Percentiles rank a stretch among this genome's conserved stretches.
phyloP scores from a whole-genome alignment of 2,329 filamentous ascomycete species.

The Exophiala calicioides region DNA sequence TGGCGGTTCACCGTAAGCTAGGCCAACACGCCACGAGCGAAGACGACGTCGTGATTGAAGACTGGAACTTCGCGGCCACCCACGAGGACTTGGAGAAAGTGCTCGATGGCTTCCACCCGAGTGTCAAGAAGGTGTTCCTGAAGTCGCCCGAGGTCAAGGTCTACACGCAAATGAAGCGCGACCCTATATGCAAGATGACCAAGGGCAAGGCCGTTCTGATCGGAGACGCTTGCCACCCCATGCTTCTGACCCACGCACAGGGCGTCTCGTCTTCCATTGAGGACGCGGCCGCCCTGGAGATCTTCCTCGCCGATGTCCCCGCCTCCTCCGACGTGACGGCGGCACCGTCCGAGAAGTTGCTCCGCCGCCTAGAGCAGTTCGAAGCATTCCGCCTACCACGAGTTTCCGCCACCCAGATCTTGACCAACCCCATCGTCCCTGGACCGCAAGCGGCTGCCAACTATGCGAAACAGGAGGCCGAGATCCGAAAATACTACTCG shows the following conservation, averaged over 20 bases:
- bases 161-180: constrained; percentile 32
- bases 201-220: constrained; percentile 58
- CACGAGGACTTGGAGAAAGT: constrained; percentile 29
- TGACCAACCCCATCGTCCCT: constrained; percentile 30
- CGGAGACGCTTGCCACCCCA: constrained; percentile 56
- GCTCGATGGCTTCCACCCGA: constrained; percentile 30
- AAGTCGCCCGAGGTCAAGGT: constrained; percentile 32
- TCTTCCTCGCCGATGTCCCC: constrained; percentile 27
- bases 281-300: constrained; percentile 30
- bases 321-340: constrained; percentile 14
- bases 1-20: constrained; percentile 29
- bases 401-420: constrained; percentile 30
- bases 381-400: constrained; percentile 27
- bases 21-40: constrained; percentile 25
- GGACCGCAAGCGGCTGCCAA: constrained; percentile 29
- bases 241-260: constrained; percentile 31
- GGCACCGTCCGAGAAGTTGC: constrained; percentile 22
- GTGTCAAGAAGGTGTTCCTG: constrained; percentile 27
- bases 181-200: constrained; percentile 46
- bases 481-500: constrained; percentile 30
- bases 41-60: constrained; percentile 29
- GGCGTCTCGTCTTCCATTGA: constrained; percentile 31
- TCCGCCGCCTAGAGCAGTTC: constrained; percentile 26
- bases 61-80: constrained; percentile 32
- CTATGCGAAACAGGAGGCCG: constrained; percentile 27